Percentiles rank a stretch among this genome's conserved stretches.
These are phyloP conservation scores for Monosporozyma siamensis DNA, from an alignment of 805 yeast genomes.

Conservation along the genomic window DNA sequence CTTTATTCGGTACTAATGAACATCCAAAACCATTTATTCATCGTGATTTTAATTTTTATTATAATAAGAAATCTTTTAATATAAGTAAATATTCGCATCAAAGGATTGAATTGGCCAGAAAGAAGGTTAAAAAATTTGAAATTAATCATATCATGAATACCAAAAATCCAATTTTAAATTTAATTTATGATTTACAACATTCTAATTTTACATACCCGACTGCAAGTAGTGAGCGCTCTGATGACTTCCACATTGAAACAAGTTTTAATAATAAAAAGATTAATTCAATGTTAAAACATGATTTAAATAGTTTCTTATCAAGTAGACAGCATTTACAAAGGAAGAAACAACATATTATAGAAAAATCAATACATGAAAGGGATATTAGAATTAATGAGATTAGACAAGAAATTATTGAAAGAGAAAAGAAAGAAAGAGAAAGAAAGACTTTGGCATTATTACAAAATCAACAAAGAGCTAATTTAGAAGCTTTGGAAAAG, in stretches of 20 bases:
- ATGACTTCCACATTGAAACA: conserved; percentile 1
- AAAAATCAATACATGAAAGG: conserved; percentile 29
- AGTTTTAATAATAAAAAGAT: neutral
- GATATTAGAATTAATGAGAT: conserved; percentile 22
- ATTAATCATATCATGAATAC: conserved; percentile 12
- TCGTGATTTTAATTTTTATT: neutral
- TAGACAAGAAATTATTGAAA: neutral
- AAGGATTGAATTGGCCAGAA: conserved; percentile 34
- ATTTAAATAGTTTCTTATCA: conserved; percentile 10
- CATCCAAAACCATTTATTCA: neutral
- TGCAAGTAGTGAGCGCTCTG: too few species aligned
- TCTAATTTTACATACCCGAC: too few species aligned
- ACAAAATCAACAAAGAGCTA: conserved; percentile 25
- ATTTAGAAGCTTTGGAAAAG: conserved; percentile 5
- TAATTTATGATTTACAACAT: neutral
- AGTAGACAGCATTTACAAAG: conserved; percentile 12
- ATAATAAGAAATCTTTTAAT: conserved; percentile 35
- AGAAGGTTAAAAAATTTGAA: conserved; percentile 25
- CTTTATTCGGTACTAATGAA: neutral
- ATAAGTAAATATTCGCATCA: conserved; percentile 48
- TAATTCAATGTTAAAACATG: neutral
- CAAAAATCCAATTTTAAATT: conserved; percentile 24
- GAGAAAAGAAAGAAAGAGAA: neutral
- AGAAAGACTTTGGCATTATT: conserved; percentile 9
- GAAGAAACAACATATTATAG: conserved; percentile 17